Evolutionary conservation across 78 protist species (phyloP), one percentile per base, ranked within the genome.

Genomic region (Dictyostelium intermedium): DNA sequence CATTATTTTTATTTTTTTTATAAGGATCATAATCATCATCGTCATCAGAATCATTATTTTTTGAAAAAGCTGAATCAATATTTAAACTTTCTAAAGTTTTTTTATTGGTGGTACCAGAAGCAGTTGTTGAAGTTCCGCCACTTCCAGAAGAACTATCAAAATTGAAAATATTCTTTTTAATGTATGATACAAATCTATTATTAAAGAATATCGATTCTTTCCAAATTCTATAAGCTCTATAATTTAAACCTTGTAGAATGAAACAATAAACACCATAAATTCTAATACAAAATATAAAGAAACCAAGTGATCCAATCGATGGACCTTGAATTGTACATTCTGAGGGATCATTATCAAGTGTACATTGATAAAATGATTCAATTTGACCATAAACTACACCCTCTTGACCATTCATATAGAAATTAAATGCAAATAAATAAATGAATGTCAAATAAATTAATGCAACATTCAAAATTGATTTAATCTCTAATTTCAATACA

Each of bases 261-360:
- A 78, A 89, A n/a, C 45, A 16, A 80, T 43, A 56, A 23, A 66
- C 34, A 34, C 84, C 93, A 89, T 39, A 80, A 8, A 80, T 79
- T 32, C 93, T 23, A 20, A 89, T 37, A 66, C 83, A 89, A 32
- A 74, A 89, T 9, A 89, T 39, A 47, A 74, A 89, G 72, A 34
- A 74, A 5, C 93, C 93, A 2, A 89, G 34, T 1, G 74, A 70
- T 1, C 70, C 93, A 27, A 66, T 30, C 0, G 56, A 27, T 41
- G 93, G 93, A 2, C 93, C 93, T 23, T 61, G 18, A 10, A 89
- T 35, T 35, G 30, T 16, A 89, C 93, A 89, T n/a, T 60, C 61
- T 3, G 39, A 5, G 0, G 47, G 45, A 61, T 78, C 79, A 32
- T 34, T 63, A 1, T 3, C 16, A 56, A 18, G 6, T n/a, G 61